phyloP scores from a whole-genome alignment of 164 flowering plant genomes.

The Dillenia suffruticosa region DNA sequence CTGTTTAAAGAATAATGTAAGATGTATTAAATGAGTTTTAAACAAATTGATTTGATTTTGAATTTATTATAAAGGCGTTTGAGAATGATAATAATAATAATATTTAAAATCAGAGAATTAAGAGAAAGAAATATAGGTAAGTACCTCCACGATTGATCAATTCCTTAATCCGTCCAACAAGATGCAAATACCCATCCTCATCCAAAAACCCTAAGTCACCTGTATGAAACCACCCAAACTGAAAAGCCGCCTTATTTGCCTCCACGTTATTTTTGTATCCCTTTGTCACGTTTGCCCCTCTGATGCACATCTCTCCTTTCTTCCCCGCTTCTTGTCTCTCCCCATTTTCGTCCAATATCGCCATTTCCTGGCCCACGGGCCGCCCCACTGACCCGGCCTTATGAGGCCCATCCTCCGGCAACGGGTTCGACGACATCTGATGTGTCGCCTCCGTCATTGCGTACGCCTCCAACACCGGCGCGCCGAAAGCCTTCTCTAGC shows the following conservation, averaged over 20 bases:
- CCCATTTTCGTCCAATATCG: slow-evolving; percentile 64
- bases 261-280: slow-evolving; percentile 90
- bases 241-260: slow-evolving; percentile 65
- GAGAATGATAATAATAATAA: neutral
- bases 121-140: neutral
- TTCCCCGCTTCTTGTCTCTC: slow-evolving; percentile 25
- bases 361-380: slow-evolving; percentile 89
- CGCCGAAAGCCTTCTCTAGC: slow-evolving; percentile 75
- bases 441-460: slow-evolving; percentile 86
- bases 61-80: too few relatives aligned
- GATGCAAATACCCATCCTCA: slow-evolving; percentile 76
- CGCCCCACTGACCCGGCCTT: slow-evolving; percentile 87
- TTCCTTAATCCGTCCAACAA: slow-evolving; percentile 97
- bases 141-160: slow-evolving; percentile 97
- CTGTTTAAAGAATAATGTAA: too few relatives aligned
- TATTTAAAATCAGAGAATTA: neutral
- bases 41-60: too few relatives aligned
- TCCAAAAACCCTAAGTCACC: slow-evolving; percentile 85
- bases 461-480: slow-evolving; percentile 92
- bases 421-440: slow-evolving; percentile 72
- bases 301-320: slow-evolving; percentile 85
- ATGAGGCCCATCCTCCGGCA: slow-evolving; percentile 68
- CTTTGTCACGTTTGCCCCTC: slow-evolving; percentile 81
- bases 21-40: too few relatives aligned
- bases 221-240: slow-evolving; percentile 92